phyloP scores from a whole-genome alignment of 1,139 yeast species.

The Torulaspora pretoriensis region DNA sequence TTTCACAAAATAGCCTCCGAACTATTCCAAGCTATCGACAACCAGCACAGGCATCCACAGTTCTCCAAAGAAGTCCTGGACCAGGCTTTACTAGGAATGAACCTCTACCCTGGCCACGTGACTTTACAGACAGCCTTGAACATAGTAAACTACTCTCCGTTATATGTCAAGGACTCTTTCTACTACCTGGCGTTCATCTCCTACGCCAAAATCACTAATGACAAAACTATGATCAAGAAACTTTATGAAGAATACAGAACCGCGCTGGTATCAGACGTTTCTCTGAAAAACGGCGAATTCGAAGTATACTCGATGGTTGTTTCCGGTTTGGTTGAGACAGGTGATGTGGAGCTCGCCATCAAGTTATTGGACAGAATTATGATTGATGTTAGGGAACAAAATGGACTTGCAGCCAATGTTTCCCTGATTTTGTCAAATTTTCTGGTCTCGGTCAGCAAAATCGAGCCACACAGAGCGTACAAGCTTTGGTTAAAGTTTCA shows the following conservation, averaged over 20 bases:
- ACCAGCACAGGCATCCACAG: constrained; percentile 36
- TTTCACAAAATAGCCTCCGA: constrained; percentile 62
- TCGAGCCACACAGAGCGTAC: constrained; percentile 35
- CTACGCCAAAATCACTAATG: constrained; percentile 37
- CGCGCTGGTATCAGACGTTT: constrained; percentile 17
- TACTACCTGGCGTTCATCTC: constrained; percentile 37
- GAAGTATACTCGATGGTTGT: constrained; percentile 49
- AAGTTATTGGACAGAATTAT: constrained; percentile 48
- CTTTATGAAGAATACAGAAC: constrained; percentile 37
- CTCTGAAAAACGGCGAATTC: constrained; percentile 39
- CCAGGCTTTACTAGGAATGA: constrained; percentile 37
- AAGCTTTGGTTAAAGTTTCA: constrained; percentile 37
- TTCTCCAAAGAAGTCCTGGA: constrained; percentile 35
- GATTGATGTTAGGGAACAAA: constrained; percentile 35
- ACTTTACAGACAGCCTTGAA: constrained; percentile 26
- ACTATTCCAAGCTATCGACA: constrained; percentile 47
- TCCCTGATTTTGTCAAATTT: constrained; percentile 36
- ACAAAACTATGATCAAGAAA: constrained; percentile 31
- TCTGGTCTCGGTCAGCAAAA: constrained; percentile 35
- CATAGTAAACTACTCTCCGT: constrained; percentile 21
- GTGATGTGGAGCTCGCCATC: constrained; percentile 49
- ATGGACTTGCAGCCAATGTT: constrained; percentile 33
- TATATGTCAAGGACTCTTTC: constrained; percentile 32
- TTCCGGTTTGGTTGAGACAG: constrained; percentile 48
- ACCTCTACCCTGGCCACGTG: constrained; percentile 37